These are phyloP conservation scores for Cicer bijugum DNA, from an alignment of 306 rosid species.

Conservation along the genomic window DNA sequence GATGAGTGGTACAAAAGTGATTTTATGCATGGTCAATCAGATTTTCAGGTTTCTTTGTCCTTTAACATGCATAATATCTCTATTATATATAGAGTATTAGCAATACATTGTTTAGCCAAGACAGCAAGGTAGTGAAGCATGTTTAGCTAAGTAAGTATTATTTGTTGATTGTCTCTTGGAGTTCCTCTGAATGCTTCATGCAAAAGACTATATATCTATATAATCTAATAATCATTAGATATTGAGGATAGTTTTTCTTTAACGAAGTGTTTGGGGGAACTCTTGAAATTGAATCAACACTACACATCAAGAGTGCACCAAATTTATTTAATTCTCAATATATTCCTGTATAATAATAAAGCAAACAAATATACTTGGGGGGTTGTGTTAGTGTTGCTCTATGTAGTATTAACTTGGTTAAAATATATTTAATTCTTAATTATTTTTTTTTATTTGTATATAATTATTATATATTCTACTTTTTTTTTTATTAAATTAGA, in stretches of 20 bases:
- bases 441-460: too few relatives aligned
- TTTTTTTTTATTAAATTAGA: too few relatives aligned
- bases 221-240: background rate
- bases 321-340: too few relatives aligned
- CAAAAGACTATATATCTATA: background rate
- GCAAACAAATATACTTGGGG: too few relatives aligned
- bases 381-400: too few relatives aligned
- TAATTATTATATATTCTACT: too few relatives aligned
- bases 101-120: background rate
- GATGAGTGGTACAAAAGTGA: background rate
- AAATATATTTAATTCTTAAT: too few relatives aligned
- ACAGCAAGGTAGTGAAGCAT: background rate
- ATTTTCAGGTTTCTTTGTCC: background rate
- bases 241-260: background rate
- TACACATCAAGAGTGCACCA: background rate
- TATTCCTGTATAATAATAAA: too few relatives aligned
- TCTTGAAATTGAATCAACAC: background rate
- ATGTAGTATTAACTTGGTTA: too few relatives aligned
- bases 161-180: background rate
- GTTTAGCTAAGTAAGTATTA: background rate
- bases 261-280: conserved; percentile 6
- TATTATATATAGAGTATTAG: conserved; percentile 4
- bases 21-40: background rate
- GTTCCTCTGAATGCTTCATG: background rate
- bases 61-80: background rate